A percentile compares a stretch with the other conserved stretches of the same genome.
These are phyloP conservation scores for Ligustrum vulgare DNA, from an alignment of 257 asterid species.

Conservation along the genomic window DNA sequence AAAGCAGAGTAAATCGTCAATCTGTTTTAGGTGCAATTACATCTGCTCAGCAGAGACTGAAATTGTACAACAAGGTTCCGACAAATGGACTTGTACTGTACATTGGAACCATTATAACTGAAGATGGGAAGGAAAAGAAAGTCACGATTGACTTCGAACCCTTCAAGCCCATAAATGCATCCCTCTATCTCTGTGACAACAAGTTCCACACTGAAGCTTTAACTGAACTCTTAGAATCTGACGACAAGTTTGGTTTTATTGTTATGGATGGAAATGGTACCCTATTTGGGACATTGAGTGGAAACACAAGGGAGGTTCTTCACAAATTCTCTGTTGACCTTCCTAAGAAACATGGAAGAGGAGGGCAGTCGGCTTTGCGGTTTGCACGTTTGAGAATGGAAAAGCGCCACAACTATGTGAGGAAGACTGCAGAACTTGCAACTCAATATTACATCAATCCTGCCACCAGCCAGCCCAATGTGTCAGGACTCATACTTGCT, in stretches of 20 bases:
- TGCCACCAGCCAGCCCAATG: constrained; percentile 30
- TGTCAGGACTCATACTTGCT: constrained; percentile 26
- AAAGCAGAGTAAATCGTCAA: constrained; percentile 30
- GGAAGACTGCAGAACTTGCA: constrained; percentile 26
- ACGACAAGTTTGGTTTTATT: constrained; percentile 28
- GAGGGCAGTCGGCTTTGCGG: constrained; percentile 29
- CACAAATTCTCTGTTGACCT: constrained; percentile 24
- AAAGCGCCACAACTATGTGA: constrained; percentile 26
- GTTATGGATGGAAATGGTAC: constrained; percentile 32
- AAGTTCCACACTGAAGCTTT: constrained; percentile 28
- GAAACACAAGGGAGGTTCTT: constrained; percentile 25
- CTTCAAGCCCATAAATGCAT: constrained; percentile 26
- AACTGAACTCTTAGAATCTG: constrained; percentile 25
- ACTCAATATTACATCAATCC: constrained; percentile 22
- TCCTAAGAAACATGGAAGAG: constrained; percentile 29
- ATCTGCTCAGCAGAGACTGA: constrained; percentile 29
- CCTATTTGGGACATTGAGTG: constrained; percentile 26
- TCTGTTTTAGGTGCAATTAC: constrained; percentile 30
- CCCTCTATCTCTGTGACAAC: constrained; percentile 28
- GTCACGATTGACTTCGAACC: constrained; percentile 28
- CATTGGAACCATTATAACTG: constrained; percentile 27
- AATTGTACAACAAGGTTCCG: constrained; percentile 26
- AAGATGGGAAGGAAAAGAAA: constrained; percentile 29
- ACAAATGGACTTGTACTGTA: constrained; percentile 25
- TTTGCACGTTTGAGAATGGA: constrained; percentile 30